Evolutionary conservation across 768 basidiomycete genomes (phyloP).

Genomic region (Phylloporus sp.): DNA sequence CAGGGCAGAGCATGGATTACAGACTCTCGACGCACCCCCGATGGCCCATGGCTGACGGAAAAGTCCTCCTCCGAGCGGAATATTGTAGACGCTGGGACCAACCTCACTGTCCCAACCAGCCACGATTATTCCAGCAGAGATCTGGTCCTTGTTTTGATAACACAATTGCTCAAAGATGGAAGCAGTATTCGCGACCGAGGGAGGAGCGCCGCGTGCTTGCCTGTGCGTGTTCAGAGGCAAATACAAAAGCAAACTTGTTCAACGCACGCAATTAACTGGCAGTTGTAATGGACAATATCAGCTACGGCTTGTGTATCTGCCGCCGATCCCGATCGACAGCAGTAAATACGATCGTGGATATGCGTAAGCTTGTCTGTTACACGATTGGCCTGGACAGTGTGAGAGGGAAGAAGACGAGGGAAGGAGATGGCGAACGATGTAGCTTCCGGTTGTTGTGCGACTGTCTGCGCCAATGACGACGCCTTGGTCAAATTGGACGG

Average conservation of each 20-base stretch:
- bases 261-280: constrained; percentile 71
- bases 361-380: constrained; percentile 98
- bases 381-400: constrained; percentile 73
- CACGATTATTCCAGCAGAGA: constrained; percentile 94
- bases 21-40: constrained; percentile 58
- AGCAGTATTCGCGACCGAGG: constrained; percentile 80
- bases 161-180: constrained; percentile 81
- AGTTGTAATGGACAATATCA: constrained; percentile 79
- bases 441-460: constrained; percentile 94
- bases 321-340: constrained; percentile 96
- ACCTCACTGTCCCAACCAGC: constrained; percentile 93
- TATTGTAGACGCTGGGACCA: constrained; percentile 94
- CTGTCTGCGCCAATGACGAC: constrained; percentile 97
- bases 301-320: constrained; percentile 98
- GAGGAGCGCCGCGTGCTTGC: constrained; percentile 59
- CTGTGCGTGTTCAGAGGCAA: constrained; percentile 25
- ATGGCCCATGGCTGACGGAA: constrained; percentile 99
- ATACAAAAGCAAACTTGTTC: background rate
- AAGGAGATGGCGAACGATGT: constrained; percentile 64
- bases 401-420: background rate
- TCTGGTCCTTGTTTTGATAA: constrained; percentile 88
- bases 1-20: background rate
- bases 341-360: constrained; percentile 97
- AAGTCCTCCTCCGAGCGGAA: constrained; percentile 93
- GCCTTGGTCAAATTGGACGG: constrained; percentile 92